Base-by-base conservation (phyloP, 2,329 filamentous ascomycete genomes). In the Emmonsiellopsis sp. region DNA sequence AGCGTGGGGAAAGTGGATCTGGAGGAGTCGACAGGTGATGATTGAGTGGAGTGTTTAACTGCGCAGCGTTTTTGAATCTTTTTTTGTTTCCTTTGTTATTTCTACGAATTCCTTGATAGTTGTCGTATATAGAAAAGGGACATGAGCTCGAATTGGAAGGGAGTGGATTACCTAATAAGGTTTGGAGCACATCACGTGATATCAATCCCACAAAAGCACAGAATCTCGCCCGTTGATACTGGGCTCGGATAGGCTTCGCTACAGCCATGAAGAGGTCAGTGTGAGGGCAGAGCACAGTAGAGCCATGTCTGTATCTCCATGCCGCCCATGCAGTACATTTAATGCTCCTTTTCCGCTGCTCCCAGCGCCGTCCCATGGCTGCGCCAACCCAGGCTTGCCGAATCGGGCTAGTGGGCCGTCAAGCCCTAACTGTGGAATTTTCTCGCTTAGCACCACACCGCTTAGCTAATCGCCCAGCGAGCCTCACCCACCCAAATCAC, bases 1-100 rank as follows among this genome's bases (percentile, higher is more conserved):
- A 93, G 88, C 67, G 86, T 98, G 49, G 93, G 93, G 5, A 91
- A 86, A 71, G 84, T 95, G 49, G 92, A 97, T 67, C 73, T 91
- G 46, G 87, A 88, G 54, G 71, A 67, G 39, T 57, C 61, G 33
- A 65, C 69, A 58, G 61, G 55, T 55, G 67, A 71, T 53, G 63
- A 69, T n/a, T 58, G 52, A 27, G 53, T 49, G 17, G 9, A 42
- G 42, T 36, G 47, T 3, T 32, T 32, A 10, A 14, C n/a, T 40
- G 27, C 21, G 32, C 5, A 6, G 27, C 13, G 17, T 21, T 21
- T 37, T 17, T 39, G 42, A 17, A 37, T 37, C 14, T 9, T 46
- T 11, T 31, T 8, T 45, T 2, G 4, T 32, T 13, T 37, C 31
- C 8, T 52, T 51, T 45, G 6, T 43, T 14, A n/a, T 32, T 7